Evolutionary conservation across 2,329 filamentous ascomycete species (phyloP).

Genomic region (Penicillium sp.): DNA sequence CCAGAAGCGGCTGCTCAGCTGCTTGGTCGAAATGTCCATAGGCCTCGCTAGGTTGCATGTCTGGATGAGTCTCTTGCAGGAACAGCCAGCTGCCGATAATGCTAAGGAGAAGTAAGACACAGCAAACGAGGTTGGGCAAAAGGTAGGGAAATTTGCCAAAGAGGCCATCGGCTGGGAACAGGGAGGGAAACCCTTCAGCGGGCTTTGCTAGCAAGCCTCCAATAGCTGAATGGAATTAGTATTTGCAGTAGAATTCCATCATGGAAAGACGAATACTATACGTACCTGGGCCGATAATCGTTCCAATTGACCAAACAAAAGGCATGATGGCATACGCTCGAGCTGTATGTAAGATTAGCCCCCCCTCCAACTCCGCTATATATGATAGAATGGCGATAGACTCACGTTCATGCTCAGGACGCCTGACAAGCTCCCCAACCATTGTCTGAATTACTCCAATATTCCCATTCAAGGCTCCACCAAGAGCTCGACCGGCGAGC

Average conservation of each 20-base stretch:
- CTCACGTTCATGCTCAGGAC: constrained; percentile 81
- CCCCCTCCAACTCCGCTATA: neutral
- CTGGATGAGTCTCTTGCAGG: constrained; percentile 85
- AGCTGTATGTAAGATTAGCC: constrained; percentile 48
- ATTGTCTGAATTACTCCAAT: constrained; percentile 90
- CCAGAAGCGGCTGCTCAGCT: constrained; percentile 71
- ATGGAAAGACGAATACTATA: neutral
- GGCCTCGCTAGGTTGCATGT: constrained; percentile 61
- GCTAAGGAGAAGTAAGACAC: constrained; percentile 70
- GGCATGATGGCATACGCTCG: constrained; percentile 90
- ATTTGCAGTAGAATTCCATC: neutral
- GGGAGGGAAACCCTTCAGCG: constrained; percentile 65
- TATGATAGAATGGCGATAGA: constrained; percentile 21
- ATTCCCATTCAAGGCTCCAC: constrained; percentile 85
- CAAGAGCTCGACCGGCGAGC: constrained; percentile 69
- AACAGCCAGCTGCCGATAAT: constrained; percentile 77
- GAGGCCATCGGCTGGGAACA: constrained; percentile 65
- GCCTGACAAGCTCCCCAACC: constrained; percentile 82
- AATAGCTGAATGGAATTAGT: constrained; percentile 55
- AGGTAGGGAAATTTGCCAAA: constrained; percentile 83
- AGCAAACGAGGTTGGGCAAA: constrained; percentile 84
- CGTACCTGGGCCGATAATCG: constrained; percentile 71
- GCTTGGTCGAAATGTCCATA: constrained; percentile 41
- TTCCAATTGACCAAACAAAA: constrained; percentile 88
- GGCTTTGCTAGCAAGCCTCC: constrained; percentile 85